A percentile compares a stretch with the other conserved stretches of the same genome.
phyloP scores from a whole-genome alignment of 2,329 filamentous ascomycete species.

The Neopestalotiopsis sp. region DNA sequence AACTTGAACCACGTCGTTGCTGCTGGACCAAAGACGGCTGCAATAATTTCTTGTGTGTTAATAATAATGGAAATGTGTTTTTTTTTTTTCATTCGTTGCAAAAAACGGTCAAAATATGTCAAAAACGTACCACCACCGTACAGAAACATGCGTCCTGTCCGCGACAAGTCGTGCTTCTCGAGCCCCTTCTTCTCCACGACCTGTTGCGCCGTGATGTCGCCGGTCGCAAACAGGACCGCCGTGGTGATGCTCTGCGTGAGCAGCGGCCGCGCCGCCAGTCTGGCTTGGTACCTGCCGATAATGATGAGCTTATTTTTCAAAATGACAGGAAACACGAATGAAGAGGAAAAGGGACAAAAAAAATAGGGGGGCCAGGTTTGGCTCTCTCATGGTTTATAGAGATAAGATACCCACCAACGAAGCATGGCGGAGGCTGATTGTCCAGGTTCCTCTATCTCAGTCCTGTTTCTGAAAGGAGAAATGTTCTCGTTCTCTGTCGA shows the following conservation, averaged over 20 bases:
- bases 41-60: not conserved
- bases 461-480: not conserved
- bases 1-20: slow-evolving; percentile 87
- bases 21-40: slow-evolving; percentile 83
- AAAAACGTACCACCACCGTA: slow-evolving; percentile 73
- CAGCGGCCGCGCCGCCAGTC: slow-evolving; percentile 79
- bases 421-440: slow-evolving; percentile 24
- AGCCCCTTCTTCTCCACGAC: slow-evolving; percentile 81
- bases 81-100: too few relatives aligned
- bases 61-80: not conserved
- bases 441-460: not conserved
- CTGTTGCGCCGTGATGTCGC: slow-evolving; percentile 91
- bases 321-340: too few relatives aligned
- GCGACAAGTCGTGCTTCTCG: slow-evolving; percentile 73
- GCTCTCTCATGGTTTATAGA: too few relatives aligned
- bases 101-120: not conserved
- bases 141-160: slow-evolving; percentile 78
- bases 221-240: slow-evolving; percentile 88
- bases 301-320: not conserved
- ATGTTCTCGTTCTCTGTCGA: too few relatives aligned
- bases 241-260: slow-evolving; percentile 92
- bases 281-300: slow-evolving; percentile 77
- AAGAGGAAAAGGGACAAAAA: too few relatives aligned
- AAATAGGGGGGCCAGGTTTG: not conserved
- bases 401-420: slow-evolving; percentile 32